Percentiles rank a stretch among this genome's conserved stretches.
These are phyloP conservation scores for Acidiella bohemica DNA, from an alignment of 495 filamentous ascomycete species.

Conservation along the genomic window DNA sequence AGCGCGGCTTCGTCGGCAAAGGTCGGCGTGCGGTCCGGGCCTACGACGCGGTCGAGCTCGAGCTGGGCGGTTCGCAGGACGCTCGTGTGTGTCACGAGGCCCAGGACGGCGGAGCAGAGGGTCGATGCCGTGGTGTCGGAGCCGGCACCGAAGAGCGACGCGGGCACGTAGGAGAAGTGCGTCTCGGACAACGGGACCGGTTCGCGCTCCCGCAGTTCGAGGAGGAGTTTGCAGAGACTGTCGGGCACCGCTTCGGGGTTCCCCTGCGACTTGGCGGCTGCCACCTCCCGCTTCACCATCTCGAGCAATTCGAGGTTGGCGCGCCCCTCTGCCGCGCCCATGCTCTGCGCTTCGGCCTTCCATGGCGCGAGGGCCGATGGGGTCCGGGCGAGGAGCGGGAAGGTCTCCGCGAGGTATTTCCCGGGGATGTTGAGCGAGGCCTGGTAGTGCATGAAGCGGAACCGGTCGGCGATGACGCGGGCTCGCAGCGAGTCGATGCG, in stretches of 20 bases:
- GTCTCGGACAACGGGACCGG: conserved; percentile 36
- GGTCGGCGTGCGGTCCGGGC: conserved; percentile 36
- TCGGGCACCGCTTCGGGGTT: conserved; percentile 27
- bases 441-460: conserved; percentile 45
- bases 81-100: conserved; percentile 36
- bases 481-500: conserved; percentile 43
- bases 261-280: conserved; percentile 29
- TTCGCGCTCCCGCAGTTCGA: conserved; percentile 34
- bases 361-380: conserved; percentile 46
- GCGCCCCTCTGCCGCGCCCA: conserved; percentile 37
- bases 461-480: conserved; percentile 37
- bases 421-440: conserved; percentile 49
- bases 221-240: conserved; percentile 38
- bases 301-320: conserved; percentile 40
- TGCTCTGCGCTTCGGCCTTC: conserved; percentile 42
- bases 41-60: conserved; percentile 44
- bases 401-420: conserved; percentile 44
- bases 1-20: conserved; percentile 39
- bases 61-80: conserved; percentile 39
- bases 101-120: conserved; percentile 46
- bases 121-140: conserved; percentile 53
- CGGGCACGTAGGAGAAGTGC: conserved; percentile 46
- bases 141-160: conserved; percentile 50
- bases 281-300: conserved; percentile 39
- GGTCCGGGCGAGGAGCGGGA: conserved; percentile 38